phyloP scores from a whole-genome alignment of 2,329 filamentous ascomycete species.

The Fusarium chuoi region DNA sequence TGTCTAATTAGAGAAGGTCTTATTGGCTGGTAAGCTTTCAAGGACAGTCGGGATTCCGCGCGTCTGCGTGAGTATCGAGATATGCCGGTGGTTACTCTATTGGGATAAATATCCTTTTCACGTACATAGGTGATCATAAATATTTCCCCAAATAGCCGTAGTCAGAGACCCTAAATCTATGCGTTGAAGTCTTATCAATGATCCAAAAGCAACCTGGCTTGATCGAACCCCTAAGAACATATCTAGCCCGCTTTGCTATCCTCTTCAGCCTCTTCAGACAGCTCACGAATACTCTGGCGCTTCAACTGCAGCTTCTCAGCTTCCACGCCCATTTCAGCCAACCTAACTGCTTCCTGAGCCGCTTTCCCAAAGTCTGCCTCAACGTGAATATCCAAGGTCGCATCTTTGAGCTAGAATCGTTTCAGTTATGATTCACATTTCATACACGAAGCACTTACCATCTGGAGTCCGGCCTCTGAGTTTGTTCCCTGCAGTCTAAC shows the following conservation, averaged over 20 bases:
- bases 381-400: conserved; percentile 49
- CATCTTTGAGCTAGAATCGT: conserved; percentile 47
- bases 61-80: not conserved
- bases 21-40: not conserved
- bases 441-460: conserved; percentile 46
- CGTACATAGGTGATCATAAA: not conserved
- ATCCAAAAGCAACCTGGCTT: too few species aligned
- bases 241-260: not conserved
- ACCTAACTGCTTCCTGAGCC: conserved; percentile 48
- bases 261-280: not conserved
- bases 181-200: too few species aligned
- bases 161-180: not conserved
- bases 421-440: not conserved
- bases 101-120: not conserved
- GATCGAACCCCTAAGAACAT: fast-evolving
- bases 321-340: conserved; percentile 32
- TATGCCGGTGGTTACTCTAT: not conserved
- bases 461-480: conserved; percentile 51
- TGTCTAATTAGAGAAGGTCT: not conserved
- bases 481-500: conserved; percentile 61
- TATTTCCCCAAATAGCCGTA: too few species aligned
- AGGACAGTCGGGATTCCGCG: not conserved
- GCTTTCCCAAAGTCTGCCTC: conserved; percentile 54
- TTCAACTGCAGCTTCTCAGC: not conserved
- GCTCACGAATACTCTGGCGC: not conserved